Conservation (phyloP, 371 early-diverging fungal genomes). For the Mucor saturninus region DNA sequence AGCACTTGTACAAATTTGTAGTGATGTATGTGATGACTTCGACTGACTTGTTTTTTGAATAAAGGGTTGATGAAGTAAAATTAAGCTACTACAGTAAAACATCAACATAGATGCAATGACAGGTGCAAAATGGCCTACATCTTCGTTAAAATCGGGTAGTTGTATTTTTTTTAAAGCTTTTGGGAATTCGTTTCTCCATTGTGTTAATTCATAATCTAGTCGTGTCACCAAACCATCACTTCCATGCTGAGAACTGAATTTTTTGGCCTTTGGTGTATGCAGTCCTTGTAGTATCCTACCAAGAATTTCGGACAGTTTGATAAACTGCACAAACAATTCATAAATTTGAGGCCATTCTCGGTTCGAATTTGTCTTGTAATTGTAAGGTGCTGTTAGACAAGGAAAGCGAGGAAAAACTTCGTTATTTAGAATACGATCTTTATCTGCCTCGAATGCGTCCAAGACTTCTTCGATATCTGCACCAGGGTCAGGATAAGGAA, state of each 20-base stretch:
- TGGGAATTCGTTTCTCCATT: conserved; percentile 46
- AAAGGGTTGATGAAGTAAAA: conserved; percentile 49
- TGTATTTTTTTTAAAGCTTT: conserved; percentile 31
- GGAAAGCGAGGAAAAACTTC: conserved; percentile 30
- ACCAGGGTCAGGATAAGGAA: conserved; percentile 36
- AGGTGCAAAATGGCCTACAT: conserved; percentile 37
- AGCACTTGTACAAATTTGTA: conserved; percentile 45
- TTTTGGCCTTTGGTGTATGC: conserved; percentile 44
- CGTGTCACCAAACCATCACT: conserved; percentile 40
- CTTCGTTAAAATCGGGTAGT: conserved; percentile 35
- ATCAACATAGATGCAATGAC: conserved; percentile 37
- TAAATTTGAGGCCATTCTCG: conserved; percentile 30
- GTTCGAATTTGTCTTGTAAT: neutral
- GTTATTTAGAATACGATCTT: conserved; percentile 8
- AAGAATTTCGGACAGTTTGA: conserved; percentile 44
- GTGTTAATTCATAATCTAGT: conserved; percentile 45
- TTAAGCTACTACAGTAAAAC: conserved; percentile 41
- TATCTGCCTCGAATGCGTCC: conserved; percentile 37
- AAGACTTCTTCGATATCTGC: conserved; percentile 43
- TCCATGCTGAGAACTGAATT: conserved; percentile 38
- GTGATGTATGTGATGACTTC: conserved; percentile 35
- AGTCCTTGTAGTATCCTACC: conserved; percentile 44
- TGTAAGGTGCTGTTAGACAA: conserved; percentile 28
- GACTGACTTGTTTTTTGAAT: conserved; percentile 20
- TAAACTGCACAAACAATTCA: conserved; percentile 42